Evolutionary conservation across 169 alveolate genomes (phyloP), one percentile per base, ranked within the genome.

Genomic region (Eimeria necatrix): DNA sequence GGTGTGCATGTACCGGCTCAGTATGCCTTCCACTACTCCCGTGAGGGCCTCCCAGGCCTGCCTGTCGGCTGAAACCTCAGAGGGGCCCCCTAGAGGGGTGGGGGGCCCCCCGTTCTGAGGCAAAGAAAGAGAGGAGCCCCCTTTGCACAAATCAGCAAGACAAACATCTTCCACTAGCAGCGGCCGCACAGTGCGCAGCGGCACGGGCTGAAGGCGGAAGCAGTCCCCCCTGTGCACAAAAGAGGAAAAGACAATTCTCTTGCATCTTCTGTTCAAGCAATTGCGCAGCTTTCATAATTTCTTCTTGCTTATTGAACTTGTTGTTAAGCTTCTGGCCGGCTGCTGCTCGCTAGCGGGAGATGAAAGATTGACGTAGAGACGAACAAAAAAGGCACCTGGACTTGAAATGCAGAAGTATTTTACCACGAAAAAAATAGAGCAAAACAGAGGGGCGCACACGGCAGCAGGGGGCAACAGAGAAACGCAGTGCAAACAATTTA

Each of bases 11-110:
- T 56, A 56, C 20, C 74, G 24, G 10, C 70, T 4, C 7, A 84
- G 92, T 4, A 84, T 61, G 22, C 22, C 92, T 46, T 84, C 92
- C 20, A 84, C 78, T 3, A 64, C 46, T 9, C 64, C 59, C 6
- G 92, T 84, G 24, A 84, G 92, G 26, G 61, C 52, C 59, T 84
- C 76, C 92, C 92, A 84, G 8, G 64, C 92, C 56, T 84, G 78
- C 12, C 92, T 49, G 59, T 84, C 92, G n/a, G 78, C 32, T 68
- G 78, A 7, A n/a, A 1, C 32, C 9, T 68, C 32, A 7, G 41
- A 12, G 12, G 78, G 32, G 78, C 14, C 78, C 14, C 46, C 14
- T 8, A 56, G 18, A 84, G 80, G 24, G 26, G 59, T 41, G 32
- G 52, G 80, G 60, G 6, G 74, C 22, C 53, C 22, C 48, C 91